A percentile compares a stretch with the other conserved stretches of the same genome.
These are phyloP conservation scores for Licmophora abbreviata DNA, from an alignment of 108 stramenopile species.

Conservation along the genomic window DNA sequence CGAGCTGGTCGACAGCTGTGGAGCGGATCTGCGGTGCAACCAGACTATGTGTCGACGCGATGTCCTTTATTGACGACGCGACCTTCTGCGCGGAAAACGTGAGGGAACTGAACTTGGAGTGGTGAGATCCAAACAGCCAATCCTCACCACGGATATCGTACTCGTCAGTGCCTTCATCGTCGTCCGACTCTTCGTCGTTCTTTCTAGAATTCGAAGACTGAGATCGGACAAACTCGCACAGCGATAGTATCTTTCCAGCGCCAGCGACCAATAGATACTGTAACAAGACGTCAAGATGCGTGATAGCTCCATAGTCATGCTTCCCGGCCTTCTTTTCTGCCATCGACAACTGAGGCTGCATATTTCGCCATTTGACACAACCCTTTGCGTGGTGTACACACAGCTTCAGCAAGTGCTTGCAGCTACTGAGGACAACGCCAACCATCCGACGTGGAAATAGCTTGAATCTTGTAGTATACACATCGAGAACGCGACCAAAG, in stretches of 20 bases:
- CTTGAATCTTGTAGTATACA: background rate
- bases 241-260: conserved; percentile 1
- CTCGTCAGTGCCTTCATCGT: background rate
- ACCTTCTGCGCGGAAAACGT: background rate
- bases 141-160: background rate
- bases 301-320: conserved; percentile 1
- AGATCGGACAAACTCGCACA: background rate
- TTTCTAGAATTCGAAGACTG: background rate
- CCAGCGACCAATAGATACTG: background rate
- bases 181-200: background rate
- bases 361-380: conserved; percentile 8
- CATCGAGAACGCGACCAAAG: conserved; percentile 4
- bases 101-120: background rate
- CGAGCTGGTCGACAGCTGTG: background rate
- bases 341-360: background rate
- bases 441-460: conserved; percentile 4
- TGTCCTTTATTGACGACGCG: background rate
- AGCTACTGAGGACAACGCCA: background rate
- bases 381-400: background rate
- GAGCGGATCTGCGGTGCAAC: background rate
- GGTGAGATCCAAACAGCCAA: conserved; percentile 2
- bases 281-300: background rate
- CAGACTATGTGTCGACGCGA: conserved; percentile 3
- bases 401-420: background rate
- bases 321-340: conserved; percentile 3